Percentiles rank a stretch among this genome's conserved stretches.
Evolutionary conservation across 371 early-diverging fungal species (phyloP).

Genomic region (Rhizopus sp.): DNA sequence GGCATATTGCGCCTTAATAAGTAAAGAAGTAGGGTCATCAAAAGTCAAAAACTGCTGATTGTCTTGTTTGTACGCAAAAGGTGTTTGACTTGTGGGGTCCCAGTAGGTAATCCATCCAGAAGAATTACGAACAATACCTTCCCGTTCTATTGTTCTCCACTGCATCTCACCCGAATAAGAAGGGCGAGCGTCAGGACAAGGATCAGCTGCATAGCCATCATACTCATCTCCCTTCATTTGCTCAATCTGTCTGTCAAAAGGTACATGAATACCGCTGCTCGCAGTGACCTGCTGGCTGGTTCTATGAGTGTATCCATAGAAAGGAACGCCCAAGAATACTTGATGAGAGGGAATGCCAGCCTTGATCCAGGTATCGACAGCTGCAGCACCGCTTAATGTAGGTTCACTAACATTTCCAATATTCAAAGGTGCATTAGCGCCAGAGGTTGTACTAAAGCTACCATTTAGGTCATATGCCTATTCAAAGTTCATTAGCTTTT

Average conservation of each 20-base stretch:
- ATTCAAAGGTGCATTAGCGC: conserved; percentile 68
- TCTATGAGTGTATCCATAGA: conserved; percentile 53
- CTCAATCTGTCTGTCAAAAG: conserved; percentile 10
- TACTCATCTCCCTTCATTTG: conserved; percentile 32
- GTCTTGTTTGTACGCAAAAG: conserved; percentile 51
- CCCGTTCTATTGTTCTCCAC: conserved; percentile 20
- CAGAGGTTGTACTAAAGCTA: conserved; percentile 30
- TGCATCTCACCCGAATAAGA: conserved; percentile 29
- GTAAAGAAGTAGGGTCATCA: conserved; percentile 50
- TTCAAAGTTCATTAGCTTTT: background rate
- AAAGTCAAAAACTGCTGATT: conserved; percentile 52
- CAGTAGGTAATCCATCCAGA: conserved; percentile 27
- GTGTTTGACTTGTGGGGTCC: conserved; percentile 51
- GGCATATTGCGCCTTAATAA: conserved; percentile 47
- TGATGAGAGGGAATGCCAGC: conserved; percentile 60
- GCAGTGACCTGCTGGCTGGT: conserved; percentile 8
- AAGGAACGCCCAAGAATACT: conserved; percentile 59
- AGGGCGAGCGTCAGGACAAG: conserved; percentile 20
- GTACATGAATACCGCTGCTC: conserved; percentile 8
- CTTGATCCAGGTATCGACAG: conserved; percentile 49
- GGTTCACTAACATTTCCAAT: conserved; percentile 12
- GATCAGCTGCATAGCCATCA: conserved; percentile 25
- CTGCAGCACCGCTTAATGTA: conserved; percentile 20
- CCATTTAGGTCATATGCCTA: conserved; percentile 48
- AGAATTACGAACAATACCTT: conserved; percentile 8